Percentiles rank a stretch among this genome's conserved stretches.
These are phyloP conservation scores for Chlorella sp. DNA, from an alignment of 139 green algal species.

Conservation along the genomic window DNA sequence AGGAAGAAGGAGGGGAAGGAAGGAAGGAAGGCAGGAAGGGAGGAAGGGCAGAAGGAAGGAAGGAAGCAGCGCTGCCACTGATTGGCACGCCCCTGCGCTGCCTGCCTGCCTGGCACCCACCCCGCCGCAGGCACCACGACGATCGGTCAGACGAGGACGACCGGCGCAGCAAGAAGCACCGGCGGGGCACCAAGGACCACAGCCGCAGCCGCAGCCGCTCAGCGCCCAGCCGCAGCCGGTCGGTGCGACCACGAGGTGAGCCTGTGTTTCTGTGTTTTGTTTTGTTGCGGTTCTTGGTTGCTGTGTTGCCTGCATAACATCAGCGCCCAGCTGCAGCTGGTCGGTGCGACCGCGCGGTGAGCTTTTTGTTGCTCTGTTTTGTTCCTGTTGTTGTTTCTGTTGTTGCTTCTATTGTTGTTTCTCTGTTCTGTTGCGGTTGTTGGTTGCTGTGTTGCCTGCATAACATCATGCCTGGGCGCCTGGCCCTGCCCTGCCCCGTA, in stretches of 20 bases:
- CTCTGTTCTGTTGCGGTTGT: background rate
- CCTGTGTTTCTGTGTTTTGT: background rate
- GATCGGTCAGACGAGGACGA: constrained; percentile 8
- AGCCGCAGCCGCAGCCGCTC: constrained; percentile 5
- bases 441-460: no score
- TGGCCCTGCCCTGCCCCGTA: no score
- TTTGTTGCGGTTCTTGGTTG: background rate
- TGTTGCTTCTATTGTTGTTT: background rate
- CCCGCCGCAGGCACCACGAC: background rate
- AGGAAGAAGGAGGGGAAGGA: background rate
- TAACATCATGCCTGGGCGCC: no score
- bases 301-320: no score
- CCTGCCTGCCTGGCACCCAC: no score
- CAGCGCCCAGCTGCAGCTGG: background rate
- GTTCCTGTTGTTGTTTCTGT: background rate
- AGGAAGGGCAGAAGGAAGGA: background rate
- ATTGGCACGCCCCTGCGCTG: background rate
- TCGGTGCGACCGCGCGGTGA: no score
- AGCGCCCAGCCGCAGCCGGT: background rate
- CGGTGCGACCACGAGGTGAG: no score
- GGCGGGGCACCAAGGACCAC: background rate
- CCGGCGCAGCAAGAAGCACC: constrained; percentile 34
- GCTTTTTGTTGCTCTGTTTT: background rate
- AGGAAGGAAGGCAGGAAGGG: background rate
- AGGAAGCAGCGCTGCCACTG: background rate